These are phyloP conservation scores for Colletotrichum sansevieriae DNA, from an alignment of 2,329 filamentous ascomycete species.

Conservation along the genomic window DNA sequence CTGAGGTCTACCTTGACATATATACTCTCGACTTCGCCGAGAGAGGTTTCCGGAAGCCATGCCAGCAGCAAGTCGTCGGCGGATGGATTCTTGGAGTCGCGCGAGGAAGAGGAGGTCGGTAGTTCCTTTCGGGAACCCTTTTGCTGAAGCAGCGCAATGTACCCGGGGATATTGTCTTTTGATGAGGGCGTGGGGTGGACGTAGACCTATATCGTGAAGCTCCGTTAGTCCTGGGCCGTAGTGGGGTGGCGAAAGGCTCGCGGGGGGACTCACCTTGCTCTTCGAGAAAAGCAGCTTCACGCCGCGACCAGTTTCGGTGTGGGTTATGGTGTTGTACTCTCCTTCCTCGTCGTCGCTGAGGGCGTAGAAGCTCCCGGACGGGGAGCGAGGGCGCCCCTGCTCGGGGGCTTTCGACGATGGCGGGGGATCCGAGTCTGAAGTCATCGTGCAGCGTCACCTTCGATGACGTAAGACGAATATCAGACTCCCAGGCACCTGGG, in stretches of 20 bases:
- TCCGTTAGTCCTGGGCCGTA: slow-evolving; percentile 22
- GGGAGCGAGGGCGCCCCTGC: slow-evolving; percentile 69
- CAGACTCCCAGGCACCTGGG: slow-evolving; percentile 21
- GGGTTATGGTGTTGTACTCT: slow-evolving; percentile 93
- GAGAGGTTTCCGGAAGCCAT: slow-evolving; percentile 90
- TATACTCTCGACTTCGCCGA: slow-evolving; percentile 87
- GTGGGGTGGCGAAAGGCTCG: slow-evolving; percentile 25
- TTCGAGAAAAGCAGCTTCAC: slow-evolving; percentile 97
- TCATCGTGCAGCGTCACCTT: slow-evolving; percentile 33
- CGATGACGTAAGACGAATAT: slow-evolving; percentile 29
- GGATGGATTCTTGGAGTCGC: slow-evolving; percentile 56
- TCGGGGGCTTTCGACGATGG: slow-evolving; percentile 38
- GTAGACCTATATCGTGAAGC: slow-evolving; percentile 76
- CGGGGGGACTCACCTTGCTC: slow-evolving; percentile 78
- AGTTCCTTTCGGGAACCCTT: slow-evolving; percentile 66
- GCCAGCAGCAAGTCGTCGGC: slow-evolving; percentile 86
- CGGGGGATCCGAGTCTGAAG: slow-evolving; percentile 42
- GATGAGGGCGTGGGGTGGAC: slow-evolving; percentile 93
- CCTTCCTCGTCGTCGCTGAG: slow-evolving; percentile 97
- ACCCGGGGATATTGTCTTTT: slow-evolving; percentile 96
- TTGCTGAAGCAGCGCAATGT: slow-evolving; percentile 92
- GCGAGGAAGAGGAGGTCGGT: slow-evolving; percentile 58
- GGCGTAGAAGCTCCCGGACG: slow-evolving; percentile 91
- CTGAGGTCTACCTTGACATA: slow-evolving; percentile 97
- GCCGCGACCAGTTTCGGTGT: slow-evolving; percentile 80